Evolutionary conservation across 2,329 filamentous ascomycete species (phyloP).

Genomic region (Alternaria sp.): DNA sequence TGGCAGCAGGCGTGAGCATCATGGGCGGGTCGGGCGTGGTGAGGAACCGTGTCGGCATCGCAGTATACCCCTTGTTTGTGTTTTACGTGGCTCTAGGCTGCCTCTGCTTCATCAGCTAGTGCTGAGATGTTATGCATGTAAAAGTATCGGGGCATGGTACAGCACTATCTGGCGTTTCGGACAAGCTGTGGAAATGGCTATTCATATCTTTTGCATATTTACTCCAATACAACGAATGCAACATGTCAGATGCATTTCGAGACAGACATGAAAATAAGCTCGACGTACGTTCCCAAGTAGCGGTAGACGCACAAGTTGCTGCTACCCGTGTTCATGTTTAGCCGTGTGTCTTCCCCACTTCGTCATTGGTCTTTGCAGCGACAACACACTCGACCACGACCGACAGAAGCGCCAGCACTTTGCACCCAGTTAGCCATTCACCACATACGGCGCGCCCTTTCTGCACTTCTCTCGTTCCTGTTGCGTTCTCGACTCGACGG

Average conservation of each 20-base stretch:
- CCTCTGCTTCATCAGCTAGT: constrained; percentile 94
- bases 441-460: constrained; percentile 28
- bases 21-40: constrained; percentile 94
- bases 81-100: constrained; percentile 95
- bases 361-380: constrained; percentile 42
- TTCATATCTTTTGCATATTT: not conserved
- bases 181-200: constrained; percentile 4
- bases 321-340: constrained; percentile 29
- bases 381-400: constrained; percentile 36
- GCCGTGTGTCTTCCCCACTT: constrained; percentile 33
- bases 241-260: not conserved
- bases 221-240: not conserved
- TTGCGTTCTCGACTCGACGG: constrained; percentile 32
- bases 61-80: constrained; percentile 92
- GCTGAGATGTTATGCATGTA: constrained; percentile 13
- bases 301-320: constrained; percentile 12
- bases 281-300: constrained; percentile 18
- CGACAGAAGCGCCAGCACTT: constrained; percentile 36
- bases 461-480: constrained; percentile 16
- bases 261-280: not conserved
- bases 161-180: constrained; percentile 17
- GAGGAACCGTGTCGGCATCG: constrained; percentile 91
- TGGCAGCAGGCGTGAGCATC: constrained; percentile 95
- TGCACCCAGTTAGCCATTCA: constrained; percentile 33
- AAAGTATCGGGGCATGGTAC: constrained; percentile 9